Evolutionary conservation across 23 red algal genomes (phyloP), one percentile per base, ranked within the genome.

Genomic region (Gracilariopsis chorda): DNA sequence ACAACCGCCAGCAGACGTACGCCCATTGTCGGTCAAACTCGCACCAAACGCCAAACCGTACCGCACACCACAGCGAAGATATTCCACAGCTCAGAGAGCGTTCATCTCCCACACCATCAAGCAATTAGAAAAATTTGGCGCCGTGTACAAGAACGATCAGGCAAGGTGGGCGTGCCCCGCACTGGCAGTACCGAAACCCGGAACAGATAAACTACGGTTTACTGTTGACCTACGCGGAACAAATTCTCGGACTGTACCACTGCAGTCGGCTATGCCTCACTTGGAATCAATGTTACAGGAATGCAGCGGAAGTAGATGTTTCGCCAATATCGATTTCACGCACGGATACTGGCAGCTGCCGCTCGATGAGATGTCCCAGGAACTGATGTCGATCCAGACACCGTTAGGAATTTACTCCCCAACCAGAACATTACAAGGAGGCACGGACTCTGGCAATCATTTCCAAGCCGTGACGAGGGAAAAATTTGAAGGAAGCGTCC

Each of bases 281-380:
- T 14, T 80, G 20, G 75, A 80, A 55, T 49, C 37, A 17, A 28
- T 57, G 24, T 21, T 80, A 9, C 75, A 80, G 49, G 0, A 24
- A 34, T 24, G 21, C 14, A 19, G 19, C 23, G 75, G 75, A 19
- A 55, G 75, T 34, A 48, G 25, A 53, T 0, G 9, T n/a, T 80
- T 51, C 36, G 75, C 43, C 12, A 55, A 80, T 24, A 80, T 80
- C 19, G 75, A 80, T 53, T 29, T 56, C 23, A 0, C 37, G 12
- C 75, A 80, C 43, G 75, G 10, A 23, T 80, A 80, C 75, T 80
- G 75, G 75, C 75, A 80, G 36, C 17, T 80, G 10, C 1, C 75
- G 23, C 24, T 80, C 9, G 7, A 80, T 0, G 20, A 23, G 23
- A 7, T 21, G 19, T 80, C 75, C 20, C 75, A 80, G 0, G 45